Conservation (phyloP, 345 rosid genomes). For the Fremontodendron californicum region DNA sequence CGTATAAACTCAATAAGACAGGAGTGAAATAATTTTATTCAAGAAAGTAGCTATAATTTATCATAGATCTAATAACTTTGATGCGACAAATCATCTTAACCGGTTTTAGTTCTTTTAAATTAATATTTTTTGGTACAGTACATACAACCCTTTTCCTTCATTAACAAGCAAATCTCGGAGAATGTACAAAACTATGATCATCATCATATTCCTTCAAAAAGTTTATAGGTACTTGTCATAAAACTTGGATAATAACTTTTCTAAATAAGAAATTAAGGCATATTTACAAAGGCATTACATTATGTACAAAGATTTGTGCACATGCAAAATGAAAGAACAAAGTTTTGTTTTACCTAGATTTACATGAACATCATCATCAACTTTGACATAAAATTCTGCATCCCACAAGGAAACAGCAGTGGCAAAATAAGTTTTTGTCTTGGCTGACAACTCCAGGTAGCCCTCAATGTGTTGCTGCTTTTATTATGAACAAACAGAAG, state of each 20-base stretch:
- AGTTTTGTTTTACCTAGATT: constrained; percentile 56
- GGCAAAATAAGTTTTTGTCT: constrained; percentile 72
- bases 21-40: neutral
- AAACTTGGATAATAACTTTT: neutral
- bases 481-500: neutral
- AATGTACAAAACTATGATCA: neutral
- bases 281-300: neutral
- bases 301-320: neutral
- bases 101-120: neutral
- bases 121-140: neutral
- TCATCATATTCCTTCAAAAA: neutral
- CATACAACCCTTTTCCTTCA: neutral
- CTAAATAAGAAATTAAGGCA: neutral
- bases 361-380: constrained; percentile 95
- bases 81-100: neutral
- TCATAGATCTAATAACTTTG: neutral
- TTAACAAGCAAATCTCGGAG: neutral
- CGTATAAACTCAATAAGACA: constrained; percentile 1
- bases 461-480: constrained; percentile 79
- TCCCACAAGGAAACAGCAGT: constrained; percentile 82
- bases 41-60: neutral
- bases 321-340: neutral
- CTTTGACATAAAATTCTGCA: constrained; percentile 88
- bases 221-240: neutral
- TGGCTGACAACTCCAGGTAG: constrained; percentile 75